A percentile compares a stretch with the other conserved stretches of the same genome.
Evolutionary conservation across 1,139 yeast genomes (phyloP).

Genomic region (Hanseniaspora uvarum): DNA sequence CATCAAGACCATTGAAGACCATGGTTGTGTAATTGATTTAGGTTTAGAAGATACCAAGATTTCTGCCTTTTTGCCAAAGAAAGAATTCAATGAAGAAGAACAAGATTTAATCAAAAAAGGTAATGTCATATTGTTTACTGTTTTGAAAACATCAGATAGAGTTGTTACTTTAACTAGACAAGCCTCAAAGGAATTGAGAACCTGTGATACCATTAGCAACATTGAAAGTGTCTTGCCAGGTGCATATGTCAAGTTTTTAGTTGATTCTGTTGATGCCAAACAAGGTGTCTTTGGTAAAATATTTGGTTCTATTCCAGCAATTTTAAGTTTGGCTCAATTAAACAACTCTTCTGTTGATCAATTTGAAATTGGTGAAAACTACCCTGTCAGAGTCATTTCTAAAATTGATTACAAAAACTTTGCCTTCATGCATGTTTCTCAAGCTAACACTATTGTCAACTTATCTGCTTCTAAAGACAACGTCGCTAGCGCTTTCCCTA

Average conservation of each 20-base stretch:
- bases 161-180: slow-evolving; percentile 45
- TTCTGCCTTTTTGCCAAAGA: slow-evolving; percentile 69
- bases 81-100: slow-evolving; percentile 35
- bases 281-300: slow-evolving; percentile 53
- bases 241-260: slow-evolving; percentile 60
- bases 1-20: slow-evolving; percentile 76
- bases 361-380: slow-evolving; percentile 53
- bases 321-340: slow-evolving; percentile 58
- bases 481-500: slow-evolving; percentile 51
- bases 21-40: slow-evolving; percentile 67
- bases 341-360: slow-evolving; percentile 41
- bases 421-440: slow-evolving; percentile 53
- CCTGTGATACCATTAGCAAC: slow-evolving; percentile 50
- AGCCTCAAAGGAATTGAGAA: slow-evolving; percentile 36
- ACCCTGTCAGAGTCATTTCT: slow-evolving; percentile 64
- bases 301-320: slow-evolving; percentile 65
- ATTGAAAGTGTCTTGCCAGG: slow-evolving; percentile 82
- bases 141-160: slow-evolving; percentile 45
- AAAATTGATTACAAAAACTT: slow-evolving; percentile 47
- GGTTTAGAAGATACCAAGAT: slow-evolving; percentile 41
- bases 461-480: slow-evolving; percentile 39
- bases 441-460: slow-evolving; percentile 22
- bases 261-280: slow-evolving; percentile 47
- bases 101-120: slow-evolving; percentile 30
- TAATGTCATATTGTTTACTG: slow-evolving; percentile 43